Conservation (phyloP, 495 filamentous ascomycete species). For the Xylaria flabelliformis region DNA sequence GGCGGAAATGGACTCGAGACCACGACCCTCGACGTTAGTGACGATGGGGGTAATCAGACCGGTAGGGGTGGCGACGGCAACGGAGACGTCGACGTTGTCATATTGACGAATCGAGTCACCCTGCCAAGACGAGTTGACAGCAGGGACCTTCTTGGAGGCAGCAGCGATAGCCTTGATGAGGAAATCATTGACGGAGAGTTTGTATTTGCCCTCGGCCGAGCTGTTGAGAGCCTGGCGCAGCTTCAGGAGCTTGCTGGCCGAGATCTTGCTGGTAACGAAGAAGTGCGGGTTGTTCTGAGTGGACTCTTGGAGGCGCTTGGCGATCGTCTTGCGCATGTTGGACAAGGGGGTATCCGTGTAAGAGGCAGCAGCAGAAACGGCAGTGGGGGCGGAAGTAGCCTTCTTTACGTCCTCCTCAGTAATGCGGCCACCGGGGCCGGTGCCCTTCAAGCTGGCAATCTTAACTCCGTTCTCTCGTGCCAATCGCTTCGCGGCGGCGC, state of each 20-base stretch:
- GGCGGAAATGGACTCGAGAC: conserved; percentile 83
- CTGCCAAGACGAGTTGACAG: conserved; percentile 94
- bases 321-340: conserved; percentile 98
- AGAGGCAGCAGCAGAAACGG: conserved; percentile 63
- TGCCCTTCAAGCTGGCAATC: conserved; percentile 82
- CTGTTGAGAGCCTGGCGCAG: conserved; percentile 93
- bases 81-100: conserved; percentile 87
- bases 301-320: conserved; percentile 86
- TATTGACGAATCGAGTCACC: conserved; percentile 91
- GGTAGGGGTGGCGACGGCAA: conserved; percentile 91
- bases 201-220: conserved; percentile 88
- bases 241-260: conserved; percentile 92
- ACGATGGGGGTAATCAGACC: conserved; percentile 99
- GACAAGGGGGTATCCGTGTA: conserved; percentile 86
- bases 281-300: conserved; percentile 95
- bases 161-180: conserved; percentile 93
- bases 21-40: conserved; percentile 79
- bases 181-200: conserved; percentile 99
- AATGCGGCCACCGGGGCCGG: conserved; percentile 83
- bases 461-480: conserved; percentile 86
- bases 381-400: conserved; percentile 51
- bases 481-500: conserved; percentile 77
- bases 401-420: conserved; percentile 95
- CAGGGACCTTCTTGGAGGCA: conserved; percentile 89
- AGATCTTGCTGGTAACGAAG: conserved; percentile 88